Evolutionary conservation across 2,329 filamentous ascomycete species (phyloP), one percentile per base, ranked within the genome.

Genomic region (Claviceps arundinis): DNA sequence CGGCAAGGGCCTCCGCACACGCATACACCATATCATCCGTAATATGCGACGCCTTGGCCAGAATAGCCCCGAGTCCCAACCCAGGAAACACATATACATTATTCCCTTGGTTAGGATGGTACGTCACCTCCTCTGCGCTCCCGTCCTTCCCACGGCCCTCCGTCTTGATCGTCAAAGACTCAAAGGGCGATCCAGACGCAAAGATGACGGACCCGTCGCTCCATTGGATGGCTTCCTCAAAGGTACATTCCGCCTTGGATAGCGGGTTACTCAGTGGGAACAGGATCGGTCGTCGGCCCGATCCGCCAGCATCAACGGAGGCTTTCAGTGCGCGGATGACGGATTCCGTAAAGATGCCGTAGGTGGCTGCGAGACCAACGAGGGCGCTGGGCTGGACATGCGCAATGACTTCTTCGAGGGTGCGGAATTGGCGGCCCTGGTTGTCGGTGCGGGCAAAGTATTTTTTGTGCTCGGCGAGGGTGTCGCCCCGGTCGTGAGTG

Each of bases 1-100:
- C 82, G 16, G 88, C 80, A 19, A 97, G 80, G 4, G 89, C 85
- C 42, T 85, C 84, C 30, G 89, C 93, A 37, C 90, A 91, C 48
- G 87, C 89, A 73, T 97, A 97, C 64, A 98, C 89, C 93, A 98
- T 98, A 68, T 85, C 81, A 67, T 96, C 88, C 5, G 91, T 97
- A 59, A 97, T 77, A 60, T 82, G 82, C 58, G 87, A 83, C 13
- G 89, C 80, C 75, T 96, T 94, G 71, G 85, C 84, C 48, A 97
- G 80, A 64, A 97, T 96, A 58, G 91, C 87, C 55, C 90, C 93
- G 34, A 97, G 82, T 53, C 93, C 93, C 54, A 97, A 86, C 63
- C 91, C 93, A 0, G 93, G 93, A 82, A 98, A 98, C 56, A 98
- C 87, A 66, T 96, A 96, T 74, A 84, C 80, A 62, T 84, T 84